Percentiles rank a stretch among this genome's conserved stretches.
These are phyloP conservation scores for Catenaria anguillulae DNA, from an alignment of 371 early-diverging fungal genomes.

Conservation along the genomic window DNA sequence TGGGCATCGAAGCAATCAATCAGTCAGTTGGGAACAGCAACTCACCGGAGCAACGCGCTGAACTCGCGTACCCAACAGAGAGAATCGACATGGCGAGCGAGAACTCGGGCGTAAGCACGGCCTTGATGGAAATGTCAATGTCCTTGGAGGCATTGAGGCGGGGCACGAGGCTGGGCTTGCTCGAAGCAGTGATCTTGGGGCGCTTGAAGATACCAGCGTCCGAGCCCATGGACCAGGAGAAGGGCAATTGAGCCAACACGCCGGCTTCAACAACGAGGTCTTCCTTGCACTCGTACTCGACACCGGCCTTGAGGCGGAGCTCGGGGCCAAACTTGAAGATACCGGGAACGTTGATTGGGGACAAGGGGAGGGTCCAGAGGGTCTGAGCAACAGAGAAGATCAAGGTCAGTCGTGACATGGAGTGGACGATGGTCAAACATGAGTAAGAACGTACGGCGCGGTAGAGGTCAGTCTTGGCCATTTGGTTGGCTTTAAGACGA, in stretches of 20 bases:
- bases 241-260: not conserved
- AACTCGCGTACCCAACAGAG: too few species aligned
- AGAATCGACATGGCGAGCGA: not conserved
- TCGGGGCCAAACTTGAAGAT: not conserved
- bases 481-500: not conserved
- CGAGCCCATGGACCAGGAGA: not conserved
- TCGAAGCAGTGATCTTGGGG: not conserved
- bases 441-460: too few species aligned
- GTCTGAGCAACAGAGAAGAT: too few species aligned
- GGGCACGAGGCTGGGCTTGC: slow-evolving; percentile 1
- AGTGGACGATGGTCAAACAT: too few species aligned
- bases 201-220: not conserved
- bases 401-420: too few species aligned
- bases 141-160: slow-evolving; percentile 8
- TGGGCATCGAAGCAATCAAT: too few species aligned
- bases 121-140: slow-evolving; percentile 2
- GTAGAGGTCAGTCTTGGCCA: not conserved
- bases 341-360: not conserved
- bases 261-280: not conserved
- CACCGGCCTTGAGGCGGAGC: not conserved
- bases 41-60: too few species aligned
- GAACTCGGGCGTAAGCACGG: slow-evolving; percentile 8
- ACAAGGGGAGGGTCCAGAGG: not conserved
- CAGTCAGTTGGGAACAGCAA: too few species aligned
- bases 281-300: not conserved